phyloP scores from a whole-genome alignment of 2,329 filamentous ascomycete species.

The Claviceps paspali region DNA sequence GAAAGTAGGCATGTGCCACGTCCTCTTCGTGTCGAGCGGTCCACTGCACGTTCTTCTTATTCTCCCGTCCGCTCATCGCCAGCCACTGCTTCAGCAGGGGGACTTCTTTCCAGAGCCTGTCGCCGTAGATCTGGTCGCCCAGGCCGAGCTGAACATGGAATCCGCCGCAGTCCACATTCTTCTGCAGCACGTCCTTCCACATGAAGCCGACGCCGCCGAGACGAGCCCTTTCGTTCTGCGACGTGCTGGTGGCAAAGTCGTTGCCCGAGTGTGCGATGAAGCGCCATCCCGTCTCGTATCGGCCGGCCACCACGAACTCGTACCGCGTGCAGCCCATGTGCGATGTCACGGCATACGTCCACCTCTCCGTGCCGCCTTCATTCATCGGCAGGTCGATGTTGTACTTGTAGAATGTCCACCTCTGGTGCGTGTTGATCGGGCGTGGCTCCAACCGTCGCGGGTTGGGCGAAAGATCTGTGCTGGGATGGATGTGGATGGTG shows the following conservation, averaged over 20 bases:
- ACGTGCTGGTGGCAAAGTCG: conserved; percentile 81
- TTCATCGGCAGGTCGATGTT: conserved; percentile 84
- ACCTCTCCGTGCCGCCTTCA: conserved; percentile 64
- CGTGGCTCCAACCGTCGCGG: conserved; percentile 72
- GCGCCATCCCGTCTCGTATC: conserved; percentile 81
- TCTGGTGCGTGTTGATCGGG: conserved; percentile 74
- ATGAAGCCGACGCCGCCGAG: conserved; percentile 85
- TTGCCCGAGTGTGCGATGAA: conserved; percentile 95
- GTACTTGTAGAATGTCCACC: conserved; percentile 94
- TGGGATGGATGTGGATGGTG: conserved; percentile 90
- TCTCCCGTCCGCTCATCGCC: conserved; percentile 81
- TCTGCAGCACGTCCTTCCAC: conserved; percentile 98
- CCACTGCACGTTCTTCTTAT: conserved; percentile 79
- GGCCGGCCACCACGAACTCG: conserved; percentile 87
- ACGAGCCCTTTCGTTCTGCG: conserved; percentile 67
- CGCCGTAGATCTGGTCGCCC: conserved; percentile 90
- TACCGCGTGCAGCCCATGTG: conserved; percentile 96
- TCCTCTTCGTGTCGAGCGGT: conserved; percentile 92
- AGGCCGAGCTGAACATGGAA: conserved; percentile 89
- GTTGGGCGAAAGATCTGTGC: conserved; percentile 80
- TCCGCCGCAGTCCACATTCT: conserved; percentile 89
- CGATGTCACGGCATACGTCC: conserved; percentile 97
- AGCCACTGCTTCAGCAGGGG: conserved; percentile 91
- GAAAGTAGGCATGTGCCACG: conserved; percentile 90
- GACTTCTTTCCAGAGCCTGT: conserved; percentile 91